Conservation (phyloP, 768 basidiomycete species). For the Macrolepiota albuminosa region DNA sequence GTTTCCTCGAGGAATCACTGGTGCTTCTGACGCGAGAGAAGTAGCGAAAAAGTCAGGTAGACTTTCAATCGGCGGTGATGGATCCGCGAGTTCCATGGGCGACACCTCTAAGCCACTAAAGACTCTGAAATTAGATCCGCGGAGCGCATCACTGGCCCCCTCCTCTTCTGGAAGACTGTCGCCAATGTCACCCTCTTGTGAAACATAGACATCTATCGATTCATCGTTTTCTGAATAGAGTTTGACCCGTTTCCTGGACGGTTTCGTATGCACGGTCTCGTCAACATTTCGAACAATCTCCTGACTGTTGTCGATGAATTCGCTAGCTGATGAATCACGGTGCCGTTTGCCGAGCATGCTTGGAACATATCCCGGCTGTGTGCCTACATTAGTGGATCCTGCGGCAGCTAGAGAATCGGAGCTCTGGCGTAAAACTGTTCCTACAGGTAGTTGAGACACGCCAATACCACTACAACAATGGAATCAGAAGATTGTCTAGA, state of each 20-base stretch:
- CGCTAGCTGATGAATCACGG: conserved; percentile 45
- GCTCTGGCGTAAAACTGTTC: not conserved
- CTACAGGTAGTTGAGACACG: conserved; percentile 4
- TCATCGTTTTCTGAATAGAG: conserved; percentile 17
- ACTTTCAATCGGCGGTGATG: conserved; percentile 46
- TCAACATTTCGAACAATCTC: conserved; percentile 31
- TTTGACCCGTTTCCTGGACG: conserved; percentile 51
- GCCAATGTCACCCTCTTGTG: conserved; percentile 6
- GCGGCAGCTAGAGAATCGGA: not conserved
- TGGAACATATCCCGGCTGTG: conserved; percentile 37
- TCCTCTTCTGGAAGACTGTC: conserved; percentile 14
- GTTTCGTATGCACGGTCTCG: conserved; percentile 37
- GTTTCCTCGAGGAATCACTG: conserved; percentile 9
- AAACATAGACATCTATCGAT: not conserved
- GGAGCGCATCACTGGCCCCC: conserved; percentile 15
- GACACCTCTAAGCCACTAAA: conserved; percentile 39
- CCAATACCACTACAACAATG: conserved; percentile 13
- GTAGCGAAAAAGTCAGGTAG: conserved; percentile 49
- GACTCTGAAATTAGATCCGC: conserved; percentile 41
- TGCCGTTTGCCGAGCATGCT: conserved; percentile 63
- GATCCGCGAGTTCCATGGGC: conserved; percentile 31
- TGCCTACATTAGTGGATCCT: conserved; percentile 7
- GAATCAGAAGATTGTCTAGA: conserved; percentile 5
- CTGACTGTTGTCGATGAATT: conserved; percentile 36
- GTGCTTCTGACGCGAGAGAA: conserved; percentile 23